Base-by-base conservation (phyloP, 805 yeast species). In the Candida loeiensis region DNA sequence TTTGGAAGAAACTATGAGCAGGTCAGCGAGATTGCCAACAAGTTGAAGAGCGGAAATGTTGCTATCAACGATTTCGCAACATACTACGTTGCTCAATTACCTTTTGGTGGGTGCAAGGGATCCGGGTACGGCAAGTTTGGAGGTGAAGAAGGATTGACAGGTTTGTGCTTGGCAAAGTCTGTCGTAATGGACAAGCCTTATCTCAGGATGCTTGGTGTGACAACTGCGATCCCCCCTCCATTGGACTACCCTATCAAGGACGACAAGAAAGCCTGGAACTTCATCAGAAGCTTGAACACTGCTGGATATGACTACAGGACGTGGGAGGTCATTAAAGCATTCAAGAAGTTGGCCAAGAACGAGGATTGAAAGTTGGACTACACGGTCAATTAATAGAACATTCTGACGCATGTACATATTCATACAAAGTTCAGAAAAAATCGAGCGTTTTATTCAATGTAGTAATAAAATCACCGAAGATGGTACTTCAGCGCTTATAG, bases 1-100 rank as follows among this genome's bases (percentile, higher is more conserved):
- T 93, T 90, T 62, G 95, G 97, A 19, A 66, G 69, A 14, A 70
- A 76, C 51, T 76, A 76, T 56, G 51, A 59, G 5, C 76, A 73
- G 38, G 75, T 89, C 43, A 77, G 80, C 53, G 63, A 66, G 36
- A 78, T 88, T 21, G 85, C 90, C 9, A 71, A 79, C 49, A 59
- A 64, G 6, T 62, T 93, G 50, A 73, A 79, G 26, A 75, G 90
- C 31, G 99, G 99, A 17, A 93, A 90, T 56, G 95, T 93, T 34
- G 96, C 99, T 6, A 86, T 93, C 46, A 93, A 93, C 61, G 99
- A 93, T 66, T 93, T 93, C 70, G 99, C 98, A 6, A 91, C 98
- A 0, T 93, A 80, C 56, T 88, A 90, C 55, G 87, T 93, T 25
- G 90, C 96, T 50, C 99, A 93, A 64, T 71, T 93, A 50, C 99